Base-by-base conservation (phyloP, 371 early-diverging fungal genomes). In the Mortierella sp. region DNA sequence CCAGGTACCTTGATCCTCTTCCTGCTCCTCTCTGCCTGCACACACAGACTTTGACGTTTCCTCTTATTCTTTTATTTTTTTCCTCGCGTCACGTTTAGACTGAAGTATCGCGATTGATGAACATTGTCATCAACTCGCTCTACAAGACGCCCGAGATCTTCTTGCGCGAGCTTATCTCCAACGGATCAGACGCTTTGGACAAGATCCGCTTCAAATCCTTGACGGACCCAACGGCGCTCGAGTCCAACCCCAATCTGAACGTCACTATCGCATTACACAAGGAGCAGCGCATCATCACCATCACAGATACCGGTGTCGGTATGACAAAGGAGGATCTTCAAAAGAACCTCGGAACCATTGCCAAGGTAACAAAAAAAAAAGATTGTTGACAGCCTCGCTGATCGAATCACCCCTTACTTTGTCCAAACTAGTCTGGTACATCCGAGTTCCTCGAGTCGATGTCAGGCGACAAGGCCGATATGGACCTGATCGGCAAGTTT, bases 101-200 rank as follows among this genome's bases (percentile, higher is more conserved):
- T 30, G 93, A 93, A 64, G 91, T 93, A 14, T 88, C 90, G 38
- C 89, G 90, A 38, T 56, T 99, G 54, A 94, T 99, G 95, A 89
- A 89, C 63, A 84, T 96, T 65, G 95, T 99, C 60, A 95, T 94
- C 86, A 91, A 94, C 80, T 89, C 90, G 7, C 79, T 95, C 7
- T 95, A 95, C 87, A 94, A 94, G 76, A 85, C 84, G 27, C 87
- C 87, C 47, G 98, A 97, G 65, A 93, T 96, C 68, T 98, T 98
- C 71, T 82, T 99, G 62, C 89, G 99, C 52, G 99, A 99, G 81
- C 82, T 98, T n/a, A 93, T 98, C 50, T 96, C 96, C 18, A 99
- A 99, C 81, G 94, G 81, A 8, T 92, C 95, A 4, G 99, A 99
- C 82, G 98, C 99, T 0, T 80, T 95, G 41, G 96, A 97, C 85